Base-by-base conservation (phyloP, 306 rosid species). In the Medicago lupulina region DNA sequence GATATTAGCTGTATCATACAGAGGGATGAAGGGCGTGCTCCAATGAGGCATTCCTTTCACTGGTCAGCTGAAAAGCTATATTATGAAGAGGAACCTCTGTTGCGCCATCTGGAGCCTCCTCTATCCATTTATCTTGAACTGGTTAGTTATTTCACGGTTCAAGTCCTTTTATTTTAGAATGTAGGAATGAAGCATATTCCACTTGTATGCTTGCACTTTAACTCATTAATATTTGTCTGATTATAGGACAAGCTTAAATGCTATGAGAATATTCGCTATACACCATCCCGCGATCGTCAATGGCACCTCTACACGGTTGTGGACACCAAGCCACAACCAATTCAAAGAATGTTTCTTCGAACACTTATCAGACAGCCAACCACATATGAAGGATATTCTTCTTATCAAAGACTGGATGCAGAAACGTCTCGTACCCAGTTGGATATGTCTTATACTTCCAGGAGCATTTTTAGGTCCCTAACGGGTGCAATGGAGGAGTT, bases 41-140 rank as follows among this genome's bases (percentile, higher is more conserved):
- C 99, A n/a, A 95, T 95, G 97, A 92, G 99, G 88, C 99, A 95
- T 88, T 95, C 99, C 71, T 92, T 95, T 82, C 96, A 92, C 85
- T 92, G 97, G 99, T 92, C 96, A 12, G 69, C 86, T 14, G 97
- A 90, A 81, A 95, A 89, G 82, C 85, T 59, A 49, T 81, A 88
- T 79, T 95, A 85, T 7, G 92, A 86, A 70, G 99, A 95, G 85
- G 96, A 92, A 77, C 97, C 99, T 77, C 85, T 92, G 62, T 62
- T 95, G 89, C 99, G 99, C 66, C 98, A 96, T 81, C 86, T 96
- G 64, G 99, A 96, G 76, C 99, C 99, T 73, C 99, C 99, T 5
- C 88, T 96, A 60, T 96, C 99, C 73, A 96, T 92, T 75, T 96
- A 96, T 76, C 99, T 96, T 75, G 99, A 96, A 89, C 75, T 96